Evolutionary conservation across 2,329 filamentous ascomycete species (phyloP).

Genomic region (Pseudogymnoascus pannorum): DNA sequence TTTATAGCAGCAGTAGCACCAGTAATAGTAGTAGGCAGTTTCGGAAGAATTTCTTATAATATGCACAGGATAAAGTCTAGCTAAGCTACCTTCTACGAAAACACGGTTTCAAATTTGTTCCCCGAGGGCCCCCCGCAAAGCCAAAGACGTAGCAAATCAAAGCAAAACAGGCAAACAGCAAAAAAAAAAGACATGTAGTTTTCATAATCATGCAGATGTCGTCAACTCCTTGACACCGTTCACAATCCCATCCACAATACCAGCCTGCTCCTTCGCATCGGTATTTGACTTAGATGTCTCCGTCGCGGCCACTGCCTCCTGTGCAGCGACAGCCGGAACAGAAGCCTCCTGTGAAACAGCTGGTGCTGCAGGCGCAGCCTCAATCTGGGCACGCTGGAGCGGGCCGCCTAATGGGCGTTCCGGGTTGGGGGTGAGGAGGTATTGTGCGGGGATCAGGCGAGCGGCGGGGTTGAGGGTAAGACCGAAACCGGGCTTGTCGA

Average conservation of each 20-base stretch:
- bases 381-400: background rate
- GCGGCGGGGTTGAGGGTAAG: constrained; percentile 73
- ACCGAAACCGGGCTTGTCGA: constrained; percentile 88
- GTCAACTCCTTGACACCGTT: constrained; percentile 21
- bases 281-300: constrained; percentile 15
- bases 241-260: constrained; percentile 29
- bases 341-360: background rate
- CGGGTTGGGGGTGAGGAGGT: constrained; percentile 63
- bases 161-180: constrained; percentile 10
- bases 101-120: background rate
- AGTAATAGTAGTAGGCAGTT: background rate
- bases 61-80: background rate
- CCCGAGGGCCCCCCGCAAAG: background rate
- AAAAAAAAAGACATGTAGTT: background rate
- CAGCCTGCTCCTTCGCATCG: constrained; percentile 23
- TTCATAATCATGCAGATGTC: constrained; percentile 11
- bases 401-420: constrained; percentile 34
- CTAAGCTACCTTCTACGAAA: constrained; percentile 4
- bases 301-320: constrained; percentile 10
- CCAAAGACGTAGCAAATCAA: background rate
- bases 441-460: constrained; percentile 68
- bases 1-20: too few species aligned
- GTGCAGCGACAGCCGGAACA: background rate
- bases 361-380: background rate
- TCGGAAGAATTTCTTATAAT: background rate